phyloP scores from a whole-genome alignment of 2,329 filamentous ascomycete species.

The Colletotrichum sansevieriae region DNA sequence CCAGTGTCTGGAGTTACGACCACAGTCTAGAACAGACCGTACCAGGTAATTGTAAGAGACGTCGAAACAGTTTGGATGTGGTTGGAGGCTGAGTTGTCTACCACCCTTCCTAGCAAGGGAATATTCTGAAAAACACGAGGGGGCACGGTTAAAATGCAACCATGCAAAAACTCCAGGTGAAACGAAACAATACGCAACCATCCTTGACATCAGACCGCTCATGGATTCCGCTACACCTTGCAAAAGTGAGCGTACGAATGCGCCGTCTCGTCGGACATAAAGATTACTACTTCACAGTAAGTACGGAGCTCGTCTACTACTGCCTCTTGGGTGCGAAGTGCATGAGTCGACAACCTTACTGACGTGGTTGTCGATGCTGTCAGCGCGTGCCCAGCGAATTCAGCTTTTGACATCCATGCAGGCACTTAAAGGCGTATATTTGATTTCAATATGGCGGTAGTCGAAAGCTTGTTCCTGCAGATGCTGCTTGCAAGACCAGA shows the following conservation, averaged over 20 bases:
- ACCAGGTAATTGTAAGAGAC: conserved; percentile 27
- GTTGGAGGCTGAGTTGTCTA: neutral
- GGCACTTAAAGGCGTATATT: neutral
- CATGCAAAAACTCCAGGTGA: conserved; percentile 32
- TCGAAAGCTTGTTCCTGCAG: neutral
- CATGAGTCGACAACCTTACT: conserved; percentile 19
- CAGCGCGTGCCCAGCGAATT: conserved; percentile 6
- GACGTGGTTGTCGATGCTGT: conserved; percentile 5
- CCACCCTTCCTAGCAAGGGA: conserved; percentile 27
- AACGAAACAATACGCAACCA: conserved; percentile 29
- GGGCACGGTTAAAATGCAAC: conserved; percentile 29
- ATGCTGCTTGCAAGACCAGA: neutral
- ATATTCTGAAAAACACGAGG: conserved; percentile 10
- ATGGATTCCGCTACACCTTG: conserved; percentile 16
- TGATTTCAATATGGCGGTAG: neutral
- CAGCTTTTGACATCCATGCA: conserved; percentile 17
- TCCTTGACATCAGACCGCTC: conserved; percentile 1
- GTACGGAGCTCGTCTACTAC: conserved; percentile 2
- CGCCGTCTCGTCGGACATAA: neutral
- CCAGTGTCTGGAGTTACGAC: conserved; percentile 13
- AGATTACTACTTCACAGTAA: no score
- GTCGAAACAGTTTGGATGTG: conserved; percentile 29
- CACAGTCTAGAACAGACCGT: conserved; percentile 6
- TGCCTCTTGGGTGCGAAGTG: neutral
- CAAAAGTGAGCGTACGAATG: conserved; percentile 18